phyloP scores from a whole-genome alignment of 1,284 basidiomycete genomes.

The Ustilago crameri region DNA sequence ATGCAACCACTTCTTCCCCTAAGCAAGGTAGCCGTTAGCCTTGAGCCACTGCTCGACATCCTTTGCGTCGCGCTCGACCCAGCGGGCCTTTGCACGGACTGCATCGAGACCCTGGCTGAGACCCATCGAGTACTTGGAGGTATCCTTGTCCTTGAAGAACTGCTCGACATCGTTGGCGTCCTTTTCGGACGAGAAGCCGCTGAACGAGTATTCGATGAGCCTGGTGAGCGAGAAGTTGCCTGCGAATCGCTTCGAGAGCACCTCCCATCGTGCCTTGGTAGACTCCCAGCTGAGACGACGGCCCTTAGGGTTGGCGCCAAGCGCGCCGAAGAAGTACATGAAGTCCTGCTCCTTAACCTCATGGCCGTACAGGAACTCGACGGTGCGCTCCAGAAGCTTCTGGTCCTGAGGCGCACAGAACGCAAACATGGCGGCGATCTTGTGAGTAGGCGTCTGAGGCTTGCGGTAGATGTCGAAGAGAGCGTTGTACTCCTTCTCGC shows the following conservation, averaged over 20 bases:
- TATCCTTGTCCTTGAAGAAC: conserved; percentile 72
- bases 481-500: conserved; percentile 76
- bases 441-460: conserved; percentile 71
- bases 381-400: conserved; percentile 65
- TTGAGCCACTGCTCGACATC: conserved; percentile 75
- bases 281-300: conserved; percentile 67
- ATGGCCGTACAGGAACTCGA: conserved; percentile 59
- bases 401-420: conserved; percentile 62
- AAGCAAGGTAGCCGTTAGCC: conserved; percentile 54
- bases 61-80: conserved; percentile 74
- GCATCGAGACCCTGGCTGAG: conserved; percentile 78
- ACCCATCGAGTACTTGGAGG: conserved; percentile 71
- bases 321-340: conserved; percentile 65
- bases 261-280: conserved; percentile 65
- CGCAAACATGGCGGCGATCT: conserved; percentile 67
- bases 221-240: conserved; percentile 64
- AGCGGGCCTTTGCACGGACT: conserved; percentile 74
- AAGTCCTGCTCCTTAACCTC: conserved; percentile 69
- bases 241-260: conserved; percentile 74
- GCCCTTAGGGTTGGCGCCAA: conserved; percentile 63
- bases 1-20: background rate
- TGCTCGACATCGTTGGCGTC: conserved; percentile 77
- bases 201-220: conserved; percentile 73
- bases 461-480: conserved; percentile 77
- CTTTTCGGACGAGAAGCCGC: conserved; percentile 75